Percentiles rank a stretch among this genome's conserved stretches.
Conservation (phyloP, 768 basidiomycete genomes). For the Trametes meyenii region DNA sequence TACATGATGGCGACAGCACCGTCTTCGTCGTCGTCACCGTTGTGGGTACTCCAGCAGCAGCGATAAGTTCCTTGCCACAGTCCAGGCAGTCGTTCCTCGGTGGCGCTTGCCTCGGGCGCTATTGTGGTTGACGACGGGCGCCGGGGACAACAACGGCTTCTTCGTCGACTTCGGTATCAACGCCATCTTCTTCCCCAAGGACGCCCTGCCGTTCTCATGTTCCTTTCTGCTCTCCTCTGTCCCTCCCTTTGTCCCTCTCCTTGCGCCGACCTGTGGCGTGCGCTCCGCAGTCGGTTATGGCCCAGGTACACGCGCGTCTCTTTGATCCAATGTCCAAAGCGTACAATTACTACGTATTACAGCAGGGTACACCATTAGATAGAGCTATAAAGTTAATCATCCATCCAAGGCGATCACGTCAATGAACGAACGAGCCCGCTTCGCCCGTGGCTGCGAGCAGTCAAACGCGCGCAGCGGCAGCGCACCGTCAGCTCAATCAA, state of each 20-base stretch:
- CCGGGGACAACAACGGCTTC: conserved; percentile 21
- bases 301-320: background rate
- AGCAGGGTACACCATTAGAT: conserved; percentile 28
- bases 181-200: conserved; percentile 12
- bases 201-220: conserved; percentile 11
- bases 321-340: background rate
- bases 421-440: background rate
- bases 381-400: conserved; percentile 27
- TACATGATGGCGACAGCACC: no score
- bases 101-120: conserved; percentile 3
- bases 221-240: background rate
- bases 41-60: background rate
- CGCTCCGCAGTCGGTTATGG: background rate
- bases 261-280: no score
- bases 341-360: conserved; percentile 16
- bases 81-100: background rate
- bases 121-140: conserved; percentile 14
- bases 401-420: conserved; percentile 8
- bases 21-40: background rate
- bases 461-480: background rate
- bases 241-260: conserved; percentile 9
- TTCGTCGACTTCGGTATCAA: conserved; percentile 17
- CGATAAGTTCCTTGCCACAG: background rate
- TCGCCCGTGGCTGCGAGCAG: background rate
- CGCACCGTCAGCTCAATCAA: conserved; percentile 21